Conservation (phyloP, 768 basidiomycete genomes). For the Rhodosporidiobolus odoratus region DNA sequence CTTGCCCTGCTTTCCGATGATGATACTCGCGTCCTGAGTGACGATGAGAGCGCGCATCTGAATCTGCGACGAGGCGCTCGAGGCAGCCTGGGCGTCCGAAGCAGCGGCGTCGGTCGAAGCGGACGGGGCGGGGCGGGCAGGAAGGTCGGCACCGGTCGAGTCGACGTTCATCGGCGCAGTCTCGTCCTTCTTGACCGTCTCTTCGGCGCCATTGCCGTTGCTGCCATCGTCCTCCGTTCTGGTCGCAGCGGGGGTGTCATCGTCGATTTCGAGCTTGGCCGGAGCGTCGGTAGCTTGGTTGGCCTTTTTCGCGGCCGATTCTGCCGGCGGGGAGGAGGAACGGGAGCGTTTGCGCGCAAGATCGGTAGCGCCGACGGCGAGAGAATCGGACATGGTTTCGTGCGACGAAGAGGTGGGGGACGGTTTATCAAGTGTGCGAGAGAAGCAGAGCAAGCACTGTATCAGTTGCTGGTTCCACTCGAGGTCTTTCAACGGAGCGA, state of each 20-base stretch:
- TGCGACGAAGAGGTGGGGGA: not conserved
- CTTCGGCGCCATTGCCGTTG: not conserved
- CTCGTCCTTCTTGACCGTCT: not conserved
- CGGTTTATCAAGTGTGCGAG: not conserved
- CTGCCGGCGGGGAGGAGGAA: slow-evolving; percentile 36
- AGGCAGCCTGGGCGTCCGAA: too few relatives aligned
- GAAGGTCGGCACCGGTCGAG: slow-evolving; percentile 22
- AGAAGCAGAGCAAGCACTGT: not conserved
- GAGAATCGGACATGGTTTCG: slow-evolving; percentile 26
- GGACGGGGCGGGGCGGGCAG: slow-evolving; percentile 16
- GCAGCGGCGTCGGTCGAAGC: too few relatives aligned
- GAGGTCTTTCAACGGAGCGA: too few relatives aligned
- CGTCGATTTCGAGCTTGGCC: slow-evolving; percentile 13
- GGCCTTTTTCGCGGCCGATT: slow-evolving; percentile 25
- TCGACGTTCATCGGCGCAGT: slow-evolving; percentile 36
- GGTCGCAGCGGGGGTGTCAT: slow-evolving; percentile 1
- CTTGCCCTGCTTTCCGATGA: slow-evolving; percentile 90
- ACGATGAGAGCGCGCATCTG: slow-evolving; percentile 98
- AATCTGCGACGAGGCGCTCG: slow-evolving; percentile 59
- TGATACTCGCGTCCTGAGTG: slow-evolving; percentile 97
- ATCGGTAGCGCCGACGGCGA: slow-evolving; percentile 28
- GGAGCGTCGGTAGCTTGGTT: slow-evolving; percentile 26
- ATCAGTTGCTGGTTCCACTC: not conserved
- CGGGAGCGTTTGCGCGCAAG: slow-evolving; percentile 40
- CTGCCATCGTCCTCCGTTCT: not conserved